Evolutionary conservation across 495 filamentous ascomycete species (phyloP), one percentile per base, ranked within the genome.

Genomic region (Aspergillus saccharolyticus): DNA sequence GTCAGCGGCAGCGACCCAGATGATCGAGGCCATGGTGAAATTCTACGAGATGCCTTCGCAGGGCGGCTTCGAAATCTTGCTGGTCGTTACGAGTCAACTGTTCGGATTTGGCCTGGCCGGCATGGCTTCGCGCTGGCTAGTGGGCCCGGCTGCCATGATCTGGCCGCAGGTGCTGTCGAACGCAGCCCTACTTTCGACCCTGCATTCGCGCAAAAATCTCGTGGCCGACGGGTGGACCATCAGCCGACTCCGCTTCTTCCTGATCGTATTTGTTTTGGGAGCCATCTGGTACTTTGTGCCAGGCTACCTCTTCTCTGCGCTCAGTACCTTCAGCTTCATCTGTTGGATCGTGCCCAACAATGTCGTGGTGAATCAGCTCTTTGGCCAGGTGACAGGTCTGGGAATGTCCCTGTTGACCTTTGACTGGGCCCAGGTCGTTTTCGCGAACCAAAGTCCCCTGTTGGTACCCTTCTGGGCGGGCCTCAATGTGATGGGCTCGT

Each of bases 341-440:
- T 95, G 90, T 20, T 96, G 91, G 91, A 91, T 96, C 61, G 87
- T 86, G 1, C 91, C 91, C 68, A 53, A 83, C 24, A 89, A 83
- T 56, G 78, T 83, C 0, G 78, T 89, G 8, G 73, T 89, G 42
- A 89, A 89, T 56, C 86, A 89, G 64, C 56, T 90, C 10, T 89
- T 89, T 64, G 86, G 87, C 0, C 82, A 82, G 51, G 67, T 65
- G 10, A 85, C 84, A 3, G 87, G 87, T 0, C 62, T 90, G 19
- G 91, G 91, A 2, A 78, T 96, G 57, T 93, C 94, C 51, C 84
- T 92, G 4, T 63, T 96, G 63, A 96, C 91, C 0, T 96, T 96
- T 58, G 91, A 96, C 72, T 96, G 91, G 91, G 84, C 88, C 0
- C 92, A 96, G 71, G 85, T 96, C 44, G 90, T 92, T 9, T 96